These are phyloP conservation scores for Papiliotrema laurentii DNA, from an alignment of 1,284 basidiomycete genomes.

Conservation along the genomic window DNA sequence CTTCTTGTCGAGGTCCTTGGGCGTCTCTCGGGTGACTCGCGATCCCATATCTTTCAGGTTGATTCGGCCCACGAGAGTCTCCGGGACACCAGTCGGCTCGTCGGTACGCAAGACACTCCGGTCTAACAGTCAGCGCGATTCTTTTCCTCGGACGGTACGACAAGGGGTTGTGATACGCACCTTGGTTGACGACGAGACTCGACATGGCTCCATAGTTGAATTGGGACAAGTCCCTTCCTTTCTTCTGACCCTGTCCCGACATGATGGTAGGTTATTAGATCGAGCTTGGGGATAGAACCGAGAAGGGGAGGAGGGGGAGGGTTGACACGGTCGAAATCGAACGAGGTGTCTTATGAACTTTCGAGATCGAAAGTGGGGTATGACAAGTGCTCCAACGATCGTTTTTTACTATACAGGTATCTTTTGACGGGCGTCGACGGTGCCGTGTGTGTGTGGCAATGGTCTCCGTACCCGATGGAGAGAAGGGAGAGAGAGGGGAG, in stretches of 20 bases:
- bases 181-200: slow-evolving; percentile 75
- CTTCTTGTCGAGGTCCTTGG: slow-evolving; percentile 94
- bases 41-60: slow-evolving; percentile 92
- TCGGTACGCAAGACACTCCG: slow-evolving; percentile 64
- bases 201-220: slow-evolving; percentile 90
- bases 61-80: slow-evolving; percentile 86
- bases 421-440: no score
- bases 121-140: slow-evolving; percentile 24
- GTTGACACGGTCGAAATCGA: no score
- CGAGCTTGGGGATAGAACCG: background rate
- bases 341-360: no score
- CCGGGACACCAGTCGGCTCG: slow-evolving; percentile 94
- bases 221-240: slow-evolving; percentile 63
- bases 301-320: slow-evolving; percentile 1
- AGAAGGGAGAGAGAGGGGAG: no score
- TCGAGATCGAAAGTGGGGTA: no score
- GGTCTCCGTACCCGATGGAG: no score
- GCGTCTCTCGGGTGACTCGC: slow-evolving; percentile 72
- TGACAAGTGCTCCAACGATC: no score
- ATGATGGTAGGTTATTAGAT: slow-evolving; percentile 24
- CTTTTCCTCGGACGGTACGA: no score
- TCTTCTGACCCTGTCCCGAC: slow-evolving; percentile 40
- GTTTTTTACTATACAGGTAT: no score
- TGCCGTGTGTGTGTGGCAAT: no score
- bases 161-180: slow-evolving; percentile 28